A percentile compares a stretch with the other conserved stretches of the same genome.
phyloP scores from a whole-genome alignment of 1,139 yeast genomes.

The Kodamaea ohmeri region DNA sequence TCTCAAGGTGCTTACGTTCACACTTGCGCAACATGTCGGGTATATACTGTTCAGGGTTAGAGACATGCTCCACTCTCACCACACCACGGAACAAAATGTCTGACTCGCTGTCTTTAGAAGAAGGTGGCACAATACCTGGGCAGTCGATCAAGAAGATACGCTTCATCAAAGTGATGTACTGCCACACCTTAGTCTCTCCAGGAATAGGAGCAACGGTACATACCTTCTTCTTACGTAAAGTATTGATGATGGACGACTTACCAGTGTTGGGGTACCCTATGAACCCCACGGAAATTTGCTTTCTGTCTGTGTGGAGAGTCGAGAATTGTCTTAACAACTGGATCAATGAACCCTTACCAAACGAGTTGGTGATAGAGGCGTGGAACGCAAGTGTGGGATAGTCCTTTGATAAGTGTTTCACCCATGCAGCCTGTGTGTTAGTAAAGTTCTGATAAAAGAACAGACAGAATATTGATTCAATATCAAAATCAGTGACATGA shows the following conservation, averaged over 20 bases:
- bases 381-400: conserved; percentile 97
- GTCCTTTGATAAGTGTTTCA: conserved; percentile 84
- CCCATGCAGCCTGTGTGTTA: conserved; percentile 95
- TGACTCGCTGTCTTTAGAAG: conserved; percentile 83
- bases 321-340: conserved; percentile 92
- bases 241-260: conserved; percentile 91
- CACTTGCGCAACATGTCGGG: conserved; percentile 85
- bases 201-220: conserved; percentile 98
- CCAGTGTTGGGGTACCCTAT: conserved; percentile 98
- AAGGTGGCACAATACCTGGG: conserved; percentile 98
- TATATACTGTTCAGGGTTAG: conserved; percentile 92
- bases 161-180: conserved; percentile 95
- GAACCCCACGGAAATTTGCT: conserved; percentile 94
- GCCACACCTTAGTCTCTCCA: conserved; percentile 99
- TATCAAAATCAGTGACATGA: too few species aligned
- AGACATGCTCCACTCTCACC: conserved; percentile 94
- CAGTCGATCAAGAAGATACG: conserved; percentile 93
- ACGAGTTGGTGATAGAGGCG: conserved; percentile 94
- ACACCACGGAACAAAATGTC: conserved; percentile 95
- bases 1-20: conserved; percentile 85
- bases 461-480: too few species aligned
- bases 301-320: conserved; percentile 84
- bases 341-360: conserved; percentile 95
- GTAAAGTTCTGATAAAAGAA: conserved; percentile 32
- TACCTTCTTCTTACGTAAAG: conserved; percentile 89